A percentile compares a stretch with the other conserved stretches of the same genome.
These are phyloP conservation scores for Pythium apleroticum DNA, from an alignment of 352 stramenopile genomes.

Conservation along the genomic window DNA sequence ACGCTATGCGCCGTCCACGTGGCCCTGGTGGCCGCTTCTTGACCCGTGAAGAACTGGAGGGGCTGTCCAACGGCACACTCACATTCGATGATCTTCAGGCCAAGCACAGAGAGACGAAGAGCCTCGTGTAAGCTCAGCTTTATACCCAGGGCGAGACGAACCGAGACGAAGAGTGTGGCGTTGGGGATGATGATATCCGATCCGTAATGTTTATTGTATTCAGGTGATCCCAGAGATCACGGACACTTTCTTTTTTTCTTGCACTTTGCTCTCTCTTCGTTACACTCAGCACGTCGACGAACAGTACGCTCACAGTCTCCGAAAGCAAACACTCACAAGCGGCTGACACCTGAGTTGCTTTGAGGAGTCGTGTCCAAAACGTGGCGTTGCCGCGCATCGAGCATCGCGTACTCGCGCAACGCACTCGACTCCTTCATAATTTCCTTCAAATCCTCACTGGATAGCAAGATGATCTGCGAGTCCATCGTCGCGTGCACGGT, in stretches of 20 bases:
- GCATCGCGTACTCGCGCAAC: conserved; percentile 21
- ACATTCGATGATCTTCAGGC: conserved; percentile 54
- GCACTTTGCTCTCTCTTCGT: neutral
- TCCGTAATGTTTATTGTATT: conserved; percentile 29
- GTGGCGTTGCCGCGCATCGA: conserved; percentile 19
- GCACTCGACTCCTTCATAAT: conserved; percentile 43
- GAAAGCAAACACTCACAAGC: conserved; percentile 7
- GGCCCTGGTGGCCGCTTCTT: conserved; percentile 83
- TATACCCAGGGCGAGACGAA: neutral
- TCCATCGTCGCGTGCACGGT: conserved; percentile 48
- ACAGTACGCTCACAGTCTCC: neutral
- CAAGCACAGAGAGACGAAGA: conserved; percentile 33
- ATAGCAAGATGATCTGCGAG: conserved; percentile 69
- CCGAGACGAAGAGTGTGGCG: conserved; percentile 4
- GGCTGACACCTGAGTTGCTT: conserved; percentile 7
- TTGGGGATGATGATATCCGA: neutral
- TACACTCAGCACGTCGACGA: no score
- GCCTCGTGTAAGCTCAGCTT: conserved; percentile 16
- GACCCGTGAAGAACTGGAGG: conserved; percentile 78
- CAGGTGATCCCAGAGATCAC: conserved; percentile 4
- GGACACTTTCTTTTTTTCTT: neutral
- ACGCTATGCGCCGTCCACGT: conserved; percentile 84
- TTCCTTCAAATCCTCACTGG: conserved; percentile 55
- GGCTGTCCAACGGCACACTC: conserved; percentile 63
- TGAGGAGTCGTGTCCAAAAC: neutral